These are phyloP conservation scores for Piloderma croceum DNA, from an alignment of 768 basidiomycete genomes.

Conservation along the genomic window DNA sequence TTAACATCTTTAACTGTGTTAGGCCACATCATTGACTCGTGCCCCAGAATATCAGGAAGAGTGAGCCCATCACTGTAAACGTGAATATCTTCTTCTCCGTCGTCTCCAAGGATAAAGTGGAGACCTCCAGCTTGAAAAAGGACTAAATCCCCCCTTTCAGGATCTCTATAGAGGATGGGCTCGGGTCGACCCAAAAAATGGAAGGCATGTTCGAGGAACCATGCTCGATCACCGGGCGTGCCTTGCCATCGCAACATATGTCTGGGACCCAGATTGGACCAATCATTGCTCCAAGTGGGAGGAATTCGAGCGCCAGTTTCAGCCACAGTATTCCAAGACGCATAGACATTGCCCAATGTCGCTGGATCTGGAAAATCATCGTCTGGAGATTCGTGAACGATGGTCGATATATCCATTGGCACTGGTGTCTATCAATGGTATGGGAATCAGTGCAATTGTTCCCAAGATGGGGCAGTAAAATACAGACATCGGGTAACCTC, in stretches of 20 bases:
- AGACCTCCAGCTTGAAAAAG: not conserved
- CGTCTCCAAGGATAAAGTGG: not conserved
- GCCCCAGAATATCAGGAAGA: not conserved
- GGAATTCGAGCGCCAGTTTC: not conserved
- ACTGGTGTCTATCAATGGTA: not conserved
- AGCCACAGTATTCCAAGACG: not conserved
- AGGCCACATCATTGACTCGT: not conserved
- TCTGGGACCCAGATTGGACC: not conserved
- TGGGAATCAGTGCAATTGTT: not conserved
- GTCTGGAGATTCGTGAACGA: not conserved
- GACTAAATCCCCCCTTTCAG: not conserved
- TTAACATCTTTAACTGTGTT: not conserved
- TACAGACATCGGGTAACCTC: not conserved
- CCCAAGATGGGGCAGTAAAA: not conserved
- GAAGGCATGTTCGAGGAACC: conserved; percentile 7
- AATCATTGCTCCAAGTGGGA: not conserved
- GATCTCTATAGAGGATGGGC: not conserved
- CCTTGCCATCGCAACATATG: conserved; percentile 3
- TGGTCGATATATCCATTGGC: not conserved
- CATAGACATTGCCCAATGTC: not conserved
- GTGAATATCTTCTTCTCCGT: not conserved
- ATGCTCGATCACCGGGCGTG: conserved; percentile 1
- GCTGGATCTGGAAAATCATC: not conserved
- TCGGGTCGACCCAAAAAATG: conserved; percentile 5
- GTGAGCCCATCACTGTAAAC: not conserved